phyloP scores from a whole-genome alignment of 202 grass and related monocot species.

The Hordeum pubiflorum region DNA sequence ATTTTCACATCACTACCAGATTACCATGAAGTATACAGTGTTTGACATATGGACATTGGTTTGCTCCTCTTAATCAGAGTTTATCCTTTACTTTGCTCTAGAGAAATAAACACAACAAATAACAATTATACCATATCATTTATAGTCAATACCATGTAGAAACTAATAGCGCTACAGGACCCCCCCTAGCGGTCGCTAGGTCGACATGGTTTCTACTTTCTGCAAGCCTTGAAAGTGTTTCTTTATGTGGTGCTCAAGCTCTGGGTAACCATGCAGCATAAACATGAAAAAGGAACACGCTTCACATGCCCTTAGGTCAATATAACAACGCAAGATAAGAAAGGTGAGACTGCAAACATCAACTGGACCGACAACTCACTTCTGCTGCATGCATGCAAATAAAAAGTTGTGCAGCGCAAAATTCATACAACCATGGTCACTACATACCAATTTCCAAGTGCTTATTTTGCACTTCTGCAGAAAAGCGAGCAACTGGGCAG shows the following conservation, averaged over 20 bases:
- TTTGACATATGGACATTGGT: not conserved
- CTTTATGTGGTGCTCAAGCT: not conserved
- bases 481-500: not conserved
- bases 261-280: not conserved
- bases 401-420: not conserved
- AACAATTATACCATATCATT: not conserved
- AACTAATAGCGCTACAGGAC: too few relatives aligned
- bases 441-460: not conserved
- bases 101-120: slow-evolving; percentile 8
- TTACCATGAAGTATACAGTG: not conserved
- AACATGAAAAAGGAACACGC: not conserved
- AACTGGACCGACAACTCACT: not conserved
- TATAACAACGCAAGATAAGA: not conserved
- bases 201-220: not conserved
- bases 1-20: not conserved
- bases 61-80: not conserved
- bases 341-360: not conserved
- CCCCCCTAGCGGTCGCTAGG: not conserved
- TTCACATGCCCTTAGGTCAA: not conserved
- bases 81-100: not conserved
- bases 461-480: not conserved
- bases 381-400: not conserved
- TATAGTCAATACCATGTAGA: not conserved
- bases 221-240: not conserved
- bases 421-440: not conserved